phyloP scores from a whole-genome alignment of 495 filamentous ascomycete species.

The Hypoxylon intermedium region DNA sequence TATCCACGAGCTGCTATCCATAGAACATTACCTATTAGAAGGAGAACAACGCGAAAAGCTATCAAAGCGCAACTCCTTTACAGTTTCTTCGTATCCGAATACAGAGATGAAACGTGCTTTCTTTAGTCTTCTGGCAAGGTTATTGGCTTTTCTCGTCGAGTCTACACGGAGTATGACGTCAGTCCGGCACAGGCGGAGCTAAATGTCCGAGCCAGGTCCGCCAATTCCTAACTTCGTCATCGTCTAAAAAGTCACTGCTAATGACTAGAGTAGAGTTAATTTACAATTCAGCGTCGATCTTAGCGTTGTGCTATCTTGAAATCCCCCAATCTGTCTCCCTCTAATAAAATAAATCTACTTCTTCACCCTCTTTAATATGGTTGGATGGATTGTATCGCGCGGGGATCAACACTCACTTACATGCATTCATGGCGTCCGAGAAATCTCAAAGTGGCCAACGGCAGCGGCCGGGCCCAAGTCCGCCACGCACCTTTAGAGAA shows the following conservation, averaged over 20 bases:
- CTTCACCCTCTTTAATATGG: neutral
- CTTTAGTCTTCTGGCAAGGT: neutral
- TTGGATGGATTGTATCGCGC: neutral
- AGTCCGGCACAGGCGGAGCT: conserved; percentile 8
- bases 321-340: neutral
- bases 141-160: conserved; percentile 1
- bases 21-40: neutral
- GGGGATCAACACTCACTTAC: conserved; percentile 6
- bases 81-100: conserved; percentile 1
- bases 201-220: conserved; percentile 4
- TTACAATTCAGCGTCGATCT: neutral
- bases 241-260: conserved; percentile 13
- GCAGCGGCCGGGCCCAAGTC: conserved; percentile 23
- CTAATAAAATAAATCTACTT: neutral
- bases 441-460: conserved; percentile 14
- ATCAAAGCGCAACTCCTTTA: neutral
- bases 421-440: conserved; percentile 14
- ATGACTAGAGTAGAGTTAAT: conserved; percentile 1
- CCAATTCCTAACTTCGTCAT: conserved; percentile 18
- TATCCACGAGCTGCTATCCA: neutral
- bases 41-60: neutral
- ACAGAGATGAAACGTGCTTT: conserved; percentile 19
- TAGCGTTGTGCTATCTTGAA: neutral
- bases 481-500: conserved; percentile 35
- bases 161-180: conserved; percentile 30